Base-by-base conservation (phyloP, 306 rosid genomes). In the Herpetospermum pedunculosum region DNA sequence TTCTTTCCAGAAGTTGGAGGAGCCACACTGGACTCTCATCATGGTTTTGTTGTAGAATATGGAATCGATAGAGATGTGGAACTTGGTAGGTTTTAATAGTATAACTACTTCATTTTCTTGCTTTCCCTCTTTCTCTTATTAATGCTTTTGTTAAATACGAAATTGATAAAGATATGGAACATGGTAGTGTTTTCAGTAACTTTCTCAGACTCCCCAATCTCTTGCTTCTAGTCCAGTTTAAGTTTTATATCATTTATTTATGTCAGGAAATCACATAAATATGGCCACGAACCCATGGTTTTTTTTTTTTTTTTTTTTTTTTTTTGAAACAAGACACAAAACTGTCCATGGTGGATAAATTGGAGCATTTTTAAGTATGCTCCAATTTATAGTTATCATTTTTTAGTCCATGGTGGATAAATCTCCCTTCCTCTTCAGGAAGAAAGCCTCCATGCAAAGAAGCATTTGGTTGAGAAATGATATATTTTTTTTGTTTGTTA, bases 21-120 rank as follows among this genome's bases (percentile, higher is more conserved):
- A 83, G 83, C 90, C 75, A 81, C 99, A 0, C 80, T 95, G 83
- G 99, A 95, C 80, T 81, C 96, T 28, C 99, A 95, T 89, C 99
- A 91, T 81, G 97, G 99, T 70, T 95, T 88, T 85, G 89, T 89
- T 74, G 99, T 95, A 73, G 97, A 95, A 77, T 95, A 95, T 68
- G 99, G 99, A 76, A 81, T 72, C 5, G 83, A 95, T 70, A 87
- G 97, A 76, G 99, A 95, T 74, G 82, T 84, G 4, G 97, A 95
- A 74, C 96, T 94, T 69, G 96, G 99, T 94, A 87, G 75, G 96
- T 77, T 62, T 78, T 44, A 69, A 28, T 69, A 41, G 53, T 72
- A n/a, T n/a, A 18, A 54, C 50, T 59, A 23, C 21, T 40, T 58
- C 38, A 44, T 57, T 58, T 41, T 55, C 57, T 58, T 25, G 68